Base-by-base conservation (phyloP, 192 early-diverging fungal species). In the Mortierella alpina region DNA sequence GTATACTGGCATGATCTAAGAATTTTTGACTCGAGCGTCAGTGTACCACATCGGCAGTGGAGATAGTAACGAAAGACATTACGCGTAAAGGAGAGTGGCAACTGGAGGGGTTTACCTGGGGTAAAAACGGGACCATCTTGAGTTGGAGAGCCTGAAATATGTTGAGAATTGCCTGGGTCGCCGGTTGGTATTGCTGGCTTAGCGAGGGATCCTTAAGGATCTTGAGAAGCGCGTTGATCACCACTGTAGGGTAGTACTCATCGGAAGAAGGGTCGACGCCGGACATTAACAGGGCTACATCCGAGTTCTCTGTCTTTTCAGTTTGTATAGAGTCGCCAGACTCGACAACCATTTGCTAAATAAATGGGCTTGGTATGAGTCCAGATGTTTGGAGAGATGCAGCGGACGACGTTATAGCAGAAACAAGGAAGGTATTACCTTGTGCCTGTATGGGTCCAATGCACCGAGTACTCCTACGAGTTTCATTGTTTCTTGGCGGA, bases 391-490 rank as follows among this genome's bases (percentile, higher is more conserved):
- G 5, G n/a, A n/a, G 5, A 5, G 47, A 22, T 20, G 50, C n/a
- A 55, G 10, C 5, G 46, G 45, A 22, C 14, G 18, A 48, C 4
- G 15, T 4, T 5, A 63, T 13, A 4, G 42, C n/a, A 22, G 8
- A 23, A n/a, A n/a, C 13, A 47, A 45, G 5, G 40, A 20, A 22
- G 31, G 31, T 31, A 3, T 31, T 55, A 87, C 86, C 72, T 88
- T 90, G 64, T 90, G 84, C 2, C 84, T 84, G 83, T 97, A 96
- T 13, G 97, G 96, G 87, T 99, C 97, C 20, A 99, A 82, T 11
- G 97, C 97, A 31, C 97, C 97, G 9, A 99, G 88, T 14, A 96
- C 94, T 63, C 97, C 97, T 55, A 99, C 88, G 13, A 96, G 85
- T 57, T 96, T 96, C 31, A 97, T 90, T 1, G 93, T 93, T 79